These are phyloP conservation scores for Suillus sp. DNA, from an alignment of 768 basidiomycete genomes.

Conservation along the genomic window DNA sequence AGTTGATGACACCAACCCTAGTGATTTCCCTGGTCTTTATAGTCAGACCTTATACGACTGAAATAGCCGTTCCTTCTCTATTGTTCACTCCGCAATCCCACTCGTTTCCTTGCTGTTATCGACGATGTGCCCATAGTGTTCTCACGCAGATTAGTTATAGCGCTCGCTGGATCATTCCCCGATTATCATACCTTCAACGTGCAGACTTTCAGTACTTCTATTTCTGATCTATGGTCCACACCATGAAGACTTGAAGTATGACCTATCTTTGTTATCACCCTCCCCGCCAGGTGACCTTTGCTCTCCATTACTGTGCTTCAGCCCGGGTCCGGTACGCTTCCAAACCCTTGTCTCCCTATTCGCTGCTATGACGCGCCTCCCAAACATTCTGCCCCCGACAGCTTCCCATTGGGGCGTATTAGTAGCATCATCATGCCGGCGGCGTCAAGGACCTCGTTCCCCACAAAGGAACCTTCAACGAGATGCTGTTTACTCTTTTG, in stretches of 20 bases:
- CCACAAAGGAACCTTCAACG: slow-evolving; percentile 46
- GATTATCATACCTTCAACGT: not conserved
- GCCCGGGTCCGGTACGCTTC: not conserved
- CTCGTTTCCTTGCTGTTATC: slow-evolving; percentile 4
- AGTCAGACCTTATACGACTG: not conserved
- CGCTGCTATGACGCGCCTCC: not conserved
- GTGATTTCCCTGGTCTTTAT: not conserved
- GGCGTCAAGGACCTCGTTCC: slow-evolving; percentile 49
- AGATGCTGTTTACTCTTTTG: slow-evolving; percentile 39
- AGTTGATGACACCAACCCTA: not conserved
- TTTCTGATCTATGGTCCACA: not conserved
- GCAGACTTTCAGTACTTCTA: not conserved
- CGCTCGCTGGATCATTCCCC: not conserved
- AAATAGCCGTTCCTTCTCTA: not conserved
- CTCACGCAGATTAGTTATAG: not conserved
- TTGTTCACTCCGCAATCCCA: too few relatives aligned
- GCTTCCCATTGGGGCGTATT: slow-evolving; percentile 51
- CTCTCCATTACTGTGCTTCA: not conserved
- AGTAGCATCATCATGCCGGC: slow-evolving; percentile 41
- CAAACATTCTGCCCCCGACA: slow-evolving; percentile 17
- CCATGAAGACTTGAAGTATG: not conserved
- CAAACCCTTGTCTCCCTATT: not conserved
- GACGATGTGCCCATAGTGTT: not conserved
- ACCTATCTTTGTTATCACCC: slow-evolving; percentile 8
- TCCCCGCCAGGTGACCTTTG: not conserved